Conservation (phyloP, 192 early-diverging fungal species). For the Backusella tuberculispora region DNA sequence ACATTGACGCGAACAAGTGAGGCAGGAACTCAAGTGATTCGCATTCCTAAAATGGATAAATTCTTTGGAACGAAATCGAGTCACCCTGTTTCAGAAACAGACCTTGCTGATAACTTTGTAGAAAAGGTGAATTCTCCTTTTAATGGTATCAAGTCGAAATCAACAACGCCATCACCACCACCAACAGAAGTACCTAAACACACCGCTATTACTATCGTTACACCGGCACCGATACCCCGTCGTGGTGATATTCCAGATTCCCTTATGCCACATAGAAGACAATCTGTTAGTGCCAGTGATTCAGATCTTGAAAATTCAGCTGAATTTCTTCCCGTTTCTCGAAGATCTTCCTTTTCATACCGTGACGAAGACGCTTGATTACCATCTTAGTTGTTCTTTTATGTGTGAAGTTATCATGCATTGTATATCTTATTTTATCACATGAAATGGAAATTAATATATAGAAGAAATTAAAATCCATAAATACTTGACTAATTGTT, state of each 20-base stretch:
- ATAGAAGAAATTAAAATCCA: no score
- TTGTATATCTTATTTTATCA: no score
- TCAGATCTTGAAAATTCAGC: background rate
- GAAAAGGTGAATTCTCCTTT: background rate
- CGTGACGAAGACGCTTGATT: background rate
- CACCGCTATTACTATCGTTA: background rate
- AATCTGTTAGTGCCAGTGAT: background rate
- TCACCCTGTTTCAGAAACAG: background rate
- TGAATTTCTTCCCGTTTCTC: background rate
- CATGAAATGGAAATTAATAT: no score
- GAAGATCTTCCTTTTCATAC: background rate
- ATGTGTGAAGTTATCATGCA: no score
- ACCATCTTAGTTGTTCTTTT: background rate
- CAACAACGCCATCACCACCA: background rate
- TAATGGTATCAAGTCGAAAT: no score
- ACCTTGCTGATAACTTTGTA: background rate
- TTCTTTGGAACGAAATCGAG: background rate
- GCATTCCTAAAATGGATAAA: background rate
- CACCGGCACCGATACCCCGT: background rate
- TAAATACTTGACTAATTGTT: no score
- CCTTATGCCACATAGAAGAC: background rate
- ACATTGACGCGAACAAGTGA: constrained; percentile 32
- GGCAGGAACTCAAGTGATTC: background rate
- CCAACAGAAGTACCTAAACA: background rate
- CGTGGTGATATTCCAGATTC: background rate